phyloP scores from a whole-genome alignment of 768 basidiomycete species.

The Leccinum broughii region DNA sequence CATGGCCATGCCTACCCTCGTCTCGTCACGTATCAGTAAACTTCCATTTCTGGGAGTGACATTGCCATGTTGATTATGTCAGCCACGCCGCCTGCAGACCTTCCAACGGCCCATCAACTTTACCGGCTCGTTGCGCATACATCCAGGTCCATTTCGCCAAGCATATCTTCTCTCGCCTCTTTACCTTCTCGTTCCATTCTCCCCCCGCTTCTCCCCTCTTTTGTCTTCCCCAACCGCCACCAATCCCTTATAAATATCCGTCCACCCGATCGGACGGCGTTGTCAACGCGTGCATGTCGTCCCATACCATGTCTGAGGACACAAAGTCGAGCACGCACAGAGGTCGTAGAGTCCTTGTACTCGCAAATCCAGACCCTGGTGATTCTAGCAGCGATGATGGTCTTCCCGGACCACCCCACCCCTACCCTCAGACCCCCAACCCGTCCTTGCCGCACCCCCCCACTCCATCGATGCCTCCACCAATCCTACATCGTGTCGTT shows the following conservation, averaged over 20 bases:
- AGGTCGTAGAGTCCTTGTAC: slow-evolving; percentile 48
- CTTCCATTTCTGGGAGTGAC: slow-evolving; percentile 10
- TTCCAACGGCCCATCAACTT: slow-evolving; percentile 30
- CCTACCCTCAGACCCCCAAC: slow-evolving; percentile 27
- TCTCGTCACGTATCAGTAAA: not conserved
- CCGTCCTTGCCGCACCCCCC: slow-evolving; percentile 25
- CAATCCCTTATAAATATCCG: slow-evolving; percentile 5
- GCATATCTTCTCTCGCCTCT: slow-evolving; percentile 10
- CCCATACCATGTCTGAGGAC: slow-evolving; percentile 61
- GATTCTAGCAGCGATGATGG: slow-evolving; percentile 43
- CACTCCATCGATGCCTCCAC: slow-evolving; percentile 26
- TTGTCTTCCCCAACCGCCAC: not conserved
- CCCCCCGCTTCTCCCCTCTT: not conserved
- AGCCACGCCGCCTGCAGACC: slow-evolving; percentile 27
- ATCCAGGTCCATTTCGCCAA: slow-evolving; percentile 23
- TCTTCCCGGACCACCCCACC: slow-evolving; percentile 18
- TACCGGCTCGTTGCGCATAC: slow-evolving; percentile 31
- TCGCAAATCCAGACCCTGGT: slow-evolving; percentile 63
- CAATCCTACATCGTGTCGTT: slow-evolving; percentile 21
- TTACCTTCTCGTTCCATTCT: not conserved
- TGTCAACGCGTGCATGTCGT: slow-evolving; percentile 33
- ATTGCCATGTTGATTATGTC: slow-evolving; percentile 33
- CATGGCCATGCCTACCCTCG: not conserved
- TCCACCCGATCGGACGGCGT: slow-evolving; percentile 26
- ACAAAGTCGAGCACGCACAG: slow-evolving; percentile 39